Conservation (phyloP, 169 alveolate genomes). For the Theileria orientalis region DNA sequence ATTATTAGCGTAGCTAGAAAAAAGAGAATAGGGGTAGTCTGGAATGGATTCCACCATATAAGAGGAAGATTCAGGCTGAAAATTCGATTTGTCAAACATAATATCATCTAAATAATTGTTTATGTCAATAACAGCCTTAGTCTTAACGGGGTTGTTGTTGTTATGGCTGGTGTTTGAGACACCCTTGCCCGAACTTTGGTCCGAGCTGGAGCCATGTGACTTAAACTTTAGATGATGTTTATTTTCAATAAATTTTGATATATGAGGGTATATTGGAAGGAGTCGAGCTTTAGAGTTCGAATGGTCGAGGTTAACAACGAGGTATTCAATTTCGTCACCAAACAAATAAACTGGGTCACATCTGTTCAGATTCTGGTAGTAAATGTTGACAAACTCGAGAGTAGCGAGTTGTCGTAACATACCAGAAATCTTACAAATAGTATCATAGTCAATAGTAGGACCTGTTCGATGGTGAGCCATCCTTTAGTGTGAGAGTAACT, state of each 20-base stretch:
- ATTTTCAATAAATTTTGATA: constrained; percentile 4
- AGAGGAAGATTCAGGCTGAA: constrained; percentile 73
- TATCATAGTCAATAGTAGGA: no score
- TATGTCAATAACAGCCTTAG: no score
- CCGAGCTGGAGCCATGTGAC: no score
- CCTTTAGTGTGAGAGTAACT: no score
- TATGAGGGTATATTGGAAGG: constrained; percentile 29
- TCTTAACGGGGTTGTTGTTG: no score
- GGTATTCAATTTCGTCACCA: constrained; percentile 71
- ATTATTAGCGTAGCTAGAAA: constrained; percentile 43
- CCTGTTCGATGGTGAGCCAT: no score
- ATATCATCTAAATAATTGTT: background rate
- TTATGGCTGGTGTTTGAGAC: constrained; percentile 59
- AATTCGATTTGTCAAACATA: no score
- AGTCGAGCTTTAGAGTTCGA: constrained; percentile 44
- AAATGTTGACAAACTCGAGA: constrained; percentile 59
- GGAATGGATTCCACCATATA: constrained; percentile 72
- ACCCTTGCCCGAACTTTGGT: background rate
- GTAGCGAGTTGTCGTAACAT: constrained; percentile 45
- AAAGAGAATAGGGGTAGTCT: constrained; percentile 59
- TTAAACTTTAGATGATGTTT: no score
- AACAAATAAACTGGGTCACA: constrained; percentile 56
- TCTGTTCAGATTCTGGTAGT: constrained; percentile 55
- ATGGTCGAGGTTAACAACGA: constrained; percentile 61
- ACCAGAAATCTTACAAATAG: no score